Evolutionary conservation across 1,139 yeast species (phyloP).

Genomic region (Torulaspora globosa): DNA sequence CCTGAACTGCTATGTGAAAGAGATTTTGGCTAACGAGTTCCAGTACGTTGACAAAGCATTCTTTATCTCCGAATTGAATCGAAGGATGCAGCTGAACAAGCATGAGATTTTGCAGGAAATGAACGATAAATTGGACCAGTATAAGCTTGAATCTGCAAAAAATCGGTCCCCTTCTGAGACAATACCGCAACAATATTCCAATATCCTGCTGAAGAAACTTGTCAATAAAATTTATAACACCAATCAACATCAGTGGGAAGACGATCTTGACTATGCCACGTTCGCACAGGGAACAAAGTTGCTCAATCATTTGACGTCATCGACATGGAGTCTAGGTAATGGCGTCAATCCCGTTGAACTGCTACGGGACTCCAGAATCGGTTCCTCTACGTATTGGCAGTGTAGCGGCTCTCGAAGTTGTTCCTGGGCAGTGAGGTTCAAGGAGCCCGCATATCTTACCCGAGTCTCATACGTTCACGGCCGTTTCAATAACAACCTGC

Average conservation of each 20-base stretch:
- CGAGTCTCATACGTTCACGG: slow-evolving; percentile 37
- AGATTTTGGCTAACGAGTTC: slow-evolving; percentile 31
- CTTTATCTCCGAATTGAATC: slow-evolving; percentile 30
- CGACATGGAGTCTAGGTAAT: slow-evolving; percentile 26
- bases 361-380: slow-evolving; percentile 25
- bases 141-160: slow-evolving; percentile 10
- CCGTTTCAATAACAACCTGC: slow-evolving; percentile 35
- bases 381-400: slow-evolving; percentile 38
- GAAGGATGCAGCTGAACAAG: slow-evolving; percentile 26
- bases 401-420: slow-evolving; percentile 27
- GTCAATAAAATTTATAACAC: slow-evolving; percentile 33
- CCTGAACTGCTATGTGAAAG: slow-evolving; percentile 31
- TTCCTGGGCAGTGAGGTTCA: slow-evolving; percentile 37
- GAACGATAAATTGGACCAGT: slow-evolving; percentile 18
- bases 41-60: slow-evolving; percentile 31
- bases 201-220: slow-evolving; percentile 28
- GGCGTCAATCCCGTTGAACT: slow-evolving; percentile 31
- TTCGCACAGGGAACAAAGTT: slow-evolving; percentile 34
- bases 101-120: slow-evolving; percentile 31
- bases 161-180: slow-evolving; percentile 5
- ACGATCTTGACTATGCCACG: slow-evolving; percentile 36
- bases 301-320: slow-evolving; percentile 32
- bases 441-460: slow-evolving; percentile 38
- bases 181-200: slow-evolving; percentile 26
- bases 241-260: slow-evolving; percentile 35